A percentile compares a stretch with the other conserved stretches of the same genome.
These are phyloP conservation scores for Elaphomyces granulatus DNA, from an alignment of 495 filamentous ascomycete genomes.

Conservation along the genomic window DNA sequence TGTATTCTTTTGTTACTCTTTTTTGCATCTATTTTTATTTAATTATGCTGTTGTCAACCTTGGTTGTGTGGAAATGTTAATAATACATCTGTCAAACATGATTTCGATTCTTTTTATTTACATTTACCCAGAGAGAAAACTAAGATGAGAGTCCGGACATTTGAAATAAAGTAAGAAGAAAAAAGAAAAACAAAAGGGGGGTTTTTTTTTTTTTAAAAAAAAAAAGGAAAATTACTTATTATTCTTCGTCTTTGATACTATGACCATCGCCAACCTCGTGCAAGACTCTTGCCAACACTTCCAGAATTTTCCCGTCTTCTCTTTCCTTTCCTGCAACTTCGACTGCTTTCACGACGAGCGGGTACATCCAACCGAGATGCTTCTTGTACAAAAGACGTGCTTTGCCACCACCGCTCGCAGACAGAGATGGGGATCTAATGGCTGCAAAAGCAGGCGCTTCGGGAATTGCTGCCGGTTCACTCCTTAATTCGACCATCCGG, in stretches of 20 bases:
- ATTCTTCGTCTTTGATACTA: slow-evolving; percentile 1
- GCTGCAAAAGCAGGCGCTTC: slow-evolving; percentile 30
- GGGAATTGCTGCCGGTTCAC: slow-evolving; percentile 58
- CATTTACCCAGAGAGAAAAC: no score
- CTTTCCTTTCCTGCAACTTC: slow-evolving; percentile 49
- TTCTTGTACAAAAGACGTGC: slow-evolving; percentile 31
- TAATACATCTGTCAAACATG: no score
- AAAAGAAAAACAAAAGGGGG: no score
- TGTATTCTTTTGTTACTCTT: no score
- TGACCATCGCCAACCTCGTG: slow-evolving; percentile 41
- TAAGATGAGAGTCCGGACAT: no score
- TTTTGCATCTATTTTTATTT: no score
- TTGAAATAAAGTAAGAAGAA: not conserved
- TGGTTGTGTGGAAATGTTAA: no score
- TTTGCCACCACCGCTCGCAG: not conserved
- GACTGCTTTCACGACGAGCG: slow-evolving; percentile 56
- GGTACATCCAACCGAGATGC: slow-evolving; percentile 72
- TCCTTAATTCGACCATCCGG: slow-evolving; percentile 47
- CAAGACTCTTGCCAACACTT: slow-evolving; percentile 51
- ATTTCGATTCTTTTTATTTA: no score
- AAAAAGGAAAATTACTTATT: no score
- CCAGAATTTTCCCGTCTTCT: slow-evolving; percentile 41
- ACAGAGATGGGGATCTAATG: not conserved
- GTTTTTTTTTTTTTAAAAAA: no score
- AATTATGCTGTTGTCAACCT: no score